Conservation (phyloP, 2,329 filamentous ascomycete genomes). For the Cercospora beticola region DNA sequence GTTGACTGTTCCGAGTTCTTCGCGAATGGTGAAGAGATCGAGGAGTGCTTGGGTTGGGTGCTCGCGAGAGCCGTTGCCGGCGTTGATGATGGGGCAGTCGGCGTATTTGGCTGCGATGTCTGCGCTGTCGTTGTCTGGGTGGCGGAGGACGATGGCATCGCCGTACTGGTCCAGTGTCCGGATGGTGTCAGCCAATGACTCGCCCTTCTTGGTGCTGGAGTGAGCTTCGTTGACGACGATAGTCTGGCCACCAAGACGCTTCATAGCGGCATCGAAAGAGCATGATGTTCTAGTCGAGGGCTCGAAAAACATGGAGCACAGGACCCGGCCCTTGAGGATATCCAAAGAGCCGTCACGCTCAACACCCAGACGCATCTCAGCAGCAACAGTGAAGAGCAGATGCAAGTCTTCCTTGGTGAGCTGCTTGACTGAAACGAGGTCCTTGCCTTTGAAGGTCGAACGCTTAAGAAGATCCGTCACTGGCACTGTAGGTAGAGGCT, state of each 20-base stretch:
- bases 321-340: slow-evolving; percentile 78
- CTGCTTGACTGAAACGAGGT: slow-evolving; percentile 88
- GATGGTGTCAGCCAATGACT: slow-evolving; percentile 88
- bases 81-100: slow-evolving; percentile 91
- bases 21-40: slow-evolving; percentile 96
- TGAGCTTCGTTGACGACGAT: slow-evolving; percentile 77
- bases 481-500: slow-evolving; percentile 54
- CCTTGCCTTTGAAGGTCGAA: slow-evolving; percentile 84
- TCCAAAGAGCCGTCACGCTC: slow-evolving; percentile 88
- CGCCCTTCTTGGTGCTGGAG: slow-evolving; percentile 91
- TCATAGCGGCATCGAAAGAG: slow-evolving; percentile 98
- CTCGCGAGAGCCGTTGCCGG: slow-evolving; percentile 91
- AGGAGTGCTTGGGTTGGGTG: slow-evolving; percentile 97
- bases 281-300: slow-evolving; percentile 92
- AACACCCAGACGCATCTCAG: slow-evolving; percentile 95
- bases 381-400: slow-evolving; percentile 89
- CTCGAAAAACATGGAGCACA: slow-evolving; percentile 96
- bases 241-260: slow-evolving; percentile 87
- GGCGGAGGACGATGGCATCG: slow-evolving; percentile 92
- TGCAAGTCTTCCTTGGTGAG: slow-evolving; percentile 87
- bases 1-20: slow-evolving; percentile 93
- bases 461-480: slow-evolving; percentile 72
- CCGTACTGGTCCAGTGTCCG: slow-evolving; percentile 91
- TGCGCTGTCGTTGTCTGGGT: slow-evolving; percentile 79
- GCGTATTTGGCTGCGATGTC: slow-evolving; percentile 83